Conservation (phyloP, 2,329 filamentous ascomycete genomes). For the Rhynchosporium graminicola region DNA sequence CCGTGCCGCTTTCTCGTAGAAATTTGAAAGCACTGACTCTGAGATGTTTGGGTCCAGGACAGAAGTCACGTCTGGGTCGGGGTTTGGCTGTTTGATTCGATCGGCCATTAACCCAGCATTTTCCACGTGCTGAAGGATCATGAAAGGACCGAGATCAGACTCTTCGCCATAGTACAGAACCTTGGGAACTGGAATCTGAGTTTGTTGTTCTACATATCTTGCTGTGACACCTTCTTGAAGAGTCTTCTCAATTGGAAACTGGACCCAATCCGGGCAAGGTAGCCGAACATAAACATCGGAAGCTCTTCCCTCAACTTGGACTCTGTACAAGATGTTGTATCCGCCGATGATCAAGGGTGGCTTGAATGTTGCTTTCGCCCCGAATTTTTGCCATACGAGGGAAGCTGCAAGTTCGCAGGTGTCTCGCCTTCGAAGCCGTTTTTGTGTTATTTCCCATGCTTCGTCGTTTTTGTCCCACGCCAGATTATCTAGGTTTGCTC, state of each 20-base stretch:
- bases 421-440: conserved; percentile 18
- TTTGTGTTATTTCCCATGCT: conserved; percentile 24
- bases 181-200: conserved; percentile 24
- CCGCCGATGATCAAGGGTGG: conserved; percentile 29
- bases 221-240: conserved; percentile 22
- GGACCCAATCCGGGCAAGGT: conserved; percentile 20
- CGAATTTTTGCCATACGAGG: conserved; percentile 24
- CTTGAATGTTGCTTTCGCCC: conserved; percentile 20
- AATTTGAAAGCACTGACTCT: conserved; percentile 11
- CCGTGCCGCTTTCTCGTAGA: conserved; percentile 1
- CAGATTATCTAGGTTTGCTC: conserved; percentile 25
- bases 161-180: conserved; percentile 24
- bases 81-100: conserved; percentile 37
- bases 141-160: conserved; percentile 26
- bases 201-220: conserved; percentile 23
- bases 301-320: conserved; percentile 24
- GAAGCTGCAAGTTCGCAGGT: conserved; percentile 20
- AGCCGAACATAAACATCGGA: conserved; percentile 19
- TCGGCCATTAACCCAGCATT: conserved; percentile 40
- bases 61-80: conserved; percentile 37
- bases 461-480: conserved; percentile 33
- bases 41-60: conserved; percentile 36
- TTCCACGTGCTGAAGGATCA: conserved; percentile 23
- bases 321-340: conserved; percentile 29
- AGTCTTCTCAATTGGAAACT: conserved; percentile 28